Percentiles rank a stretch among this genome's conserved stretches.
These are phyloP conservation scores for Breynia disticha DNA, from an alignment of 441 rosid species.

Conservation along the genomic window DNA sequence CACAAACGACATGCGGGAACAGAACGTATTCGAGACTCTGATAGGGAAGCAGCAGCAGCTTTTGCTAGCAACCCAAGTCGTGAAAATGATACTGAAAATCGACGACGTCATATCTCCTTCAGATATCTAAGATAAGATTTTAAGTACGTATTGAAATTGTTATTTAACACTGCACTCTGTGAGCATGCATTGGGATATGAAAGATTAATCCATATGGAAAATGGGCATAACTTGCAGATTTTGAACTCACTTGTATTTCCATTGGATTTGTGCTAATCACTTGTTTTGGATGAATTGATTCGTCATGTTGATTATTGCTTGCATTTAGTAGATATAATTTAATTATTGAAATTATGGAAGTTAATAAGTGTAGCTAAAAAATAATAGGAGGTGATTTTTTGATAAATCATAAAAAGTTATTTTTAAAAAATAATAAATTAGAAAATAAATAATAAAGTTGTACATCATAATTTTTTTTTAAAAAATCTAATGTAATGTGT, in stretches of 20 bases:
- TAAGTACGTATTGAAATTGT: not conserved
- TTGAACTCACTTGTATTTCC: not conserved
- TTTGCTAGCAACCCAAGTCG: conserved; percentile 93
- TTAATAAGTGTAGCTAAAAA: no score
- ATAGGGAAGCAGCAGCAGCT: conserved; percentile 97
- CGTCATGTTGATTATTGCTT: no score
- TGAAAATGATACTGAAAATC: conserved; percentile 93
- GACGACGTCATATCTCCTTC: conserved; percentile 95
- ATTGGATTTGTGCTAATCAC: not conserved
- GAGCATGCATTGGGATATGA: not conserved
- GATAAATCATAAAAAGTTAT: no score
- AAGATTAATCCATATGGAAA: no score
- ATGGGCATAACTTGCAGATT: not conserved
- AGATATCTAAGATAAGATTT: conserved; percentile 31
- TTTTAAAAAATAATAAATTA: no score
- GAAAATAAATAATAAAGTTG: no score
- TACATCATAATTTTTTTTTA: no score
- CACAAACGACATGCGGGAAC: conserved; percentile 88
- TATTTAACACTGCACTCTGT: not conserved
- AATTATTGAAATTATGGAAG: no score
- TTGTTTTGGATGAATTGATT: not conserved
- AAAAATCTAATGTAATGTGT: no score
- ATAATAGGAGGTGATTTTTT: no score
- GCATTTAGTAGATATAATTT: no score
- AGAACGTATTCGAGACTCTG: conserved; percentile 81